Evolutionary conservation across 2,329 filamentous ascomycete genomes (phyloP), one percentile per base, ranked within the genome.

Genomic region (Sporothrix humicola): DNA sequence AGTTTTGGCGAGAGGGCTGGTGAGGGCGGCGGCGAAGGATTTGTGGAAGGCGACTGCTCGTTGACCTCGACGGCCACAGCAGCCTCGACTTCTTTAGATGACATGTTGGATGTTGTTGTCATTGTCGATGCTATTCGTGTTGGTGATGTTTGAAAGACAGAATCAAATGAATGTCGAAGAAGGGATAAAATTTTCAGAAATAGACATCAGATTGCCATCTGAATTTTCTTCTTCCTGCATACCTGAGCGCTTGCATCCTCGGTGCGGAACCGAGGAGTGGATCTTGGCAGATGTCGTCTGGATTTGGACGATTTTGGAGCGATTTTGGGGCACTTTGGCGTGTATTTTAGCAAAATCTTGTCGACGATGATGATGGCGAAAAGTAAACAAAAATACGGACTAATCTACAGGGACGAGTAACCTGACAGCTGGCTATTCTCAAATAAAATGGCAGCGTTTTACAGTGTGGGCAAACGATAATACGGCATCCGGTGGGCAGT

Each of bases 231-330:
- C 7, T 42, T 17, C n/a, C 2, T 9, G 7, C 15, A 61, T 37
- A 61, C n/a, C 31, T 61, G 31, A 42, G 58, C 31, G 13, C 13
- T n/a, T 42, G 58, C 58, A 42, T 61, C 58, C 58, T 61, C 58
- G 58, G 58, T 17, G 26, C 58, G 15, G 58, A n/a, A 3, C 58
- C 58, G 58, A 61, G 58, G 58, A 17, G 31, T n/a, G 26, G 31
- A 42, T 37, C 58, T 61, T 61, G 58, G 58, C 58, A 42, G 58
- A 61, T 61, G 26, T 12, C 10, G 31, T 37, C n/a, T 13, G n/a
- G 23, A 56, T 3, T 26, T 50, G 48, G 48, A 13, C 48, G 7
- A 5, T 3, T 37, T 37, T 37, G 31, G 31, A 3, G 54, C 20
- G 2, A 26, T 3, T 56, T 56, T 26, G 20, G 54, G 31, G 20